Evolutionary conservation across 306 rosid species (phyloP).

Genomic region (Cyclanthera cordifolia): DNA sequence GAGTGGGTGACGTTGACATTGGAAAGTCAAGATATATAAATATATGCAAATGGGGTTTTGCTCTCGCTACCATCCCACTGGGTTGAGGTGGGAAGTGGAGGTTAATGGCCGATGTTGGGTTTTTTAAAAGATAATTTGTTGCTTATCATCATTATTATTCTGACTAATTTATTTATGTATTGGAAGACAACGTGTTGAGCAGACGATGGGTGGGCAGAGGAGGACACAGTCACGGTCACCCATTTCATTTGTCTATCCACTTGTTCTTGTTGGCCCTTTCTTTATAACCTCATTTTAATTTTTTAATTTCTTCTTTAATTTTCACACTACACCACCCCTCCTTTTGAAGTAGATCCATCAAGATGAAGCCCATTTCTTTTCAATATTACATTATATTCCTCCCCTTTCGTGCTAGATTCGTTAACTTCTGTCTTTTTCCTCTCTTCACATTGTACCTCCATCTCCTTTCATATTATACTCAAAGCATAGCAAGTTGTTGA

Average conservation of each 20-base stretch:
- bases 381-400: neutral
- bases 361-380: neutral
- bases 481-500: neutral
- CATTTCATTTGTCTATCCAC: conserved; percentile 12
- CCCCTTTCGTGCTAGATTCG: neutral
- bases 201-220: conserved; percentile 11
- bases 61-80: conserved; percentile 7
- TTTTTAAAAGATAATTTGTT: conserved; percentile 9
- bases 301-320: neutral
- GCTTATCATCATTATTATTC: conserved; percentile 12
- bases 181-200: conserved; percentile 17
- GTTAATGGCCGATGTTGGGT: conserved; percentile 10
- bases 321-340: neutral
- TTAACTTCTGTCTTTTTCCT: neutral
- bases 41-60: neutral
- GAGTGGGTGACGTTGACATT: conserved; percentile 13
- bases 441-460: neutral
- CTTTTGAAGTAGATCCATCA: neutral
- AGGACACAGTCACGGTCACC: conserved; percentile 13
- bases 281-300: neutral
- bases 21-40: conserved; percentile 11
- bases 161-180: conserved; percentile 12
- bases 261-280: conserved; percentile 2
- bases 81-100: conserved; percentile 10
- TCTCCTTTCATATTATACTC: neutral